Evolutionary conservation across 371 early-diverging fungal species (phyloP), one percentile per base, ranked within the genome.

Genomic region (Actinomucor elegans): DNA sequence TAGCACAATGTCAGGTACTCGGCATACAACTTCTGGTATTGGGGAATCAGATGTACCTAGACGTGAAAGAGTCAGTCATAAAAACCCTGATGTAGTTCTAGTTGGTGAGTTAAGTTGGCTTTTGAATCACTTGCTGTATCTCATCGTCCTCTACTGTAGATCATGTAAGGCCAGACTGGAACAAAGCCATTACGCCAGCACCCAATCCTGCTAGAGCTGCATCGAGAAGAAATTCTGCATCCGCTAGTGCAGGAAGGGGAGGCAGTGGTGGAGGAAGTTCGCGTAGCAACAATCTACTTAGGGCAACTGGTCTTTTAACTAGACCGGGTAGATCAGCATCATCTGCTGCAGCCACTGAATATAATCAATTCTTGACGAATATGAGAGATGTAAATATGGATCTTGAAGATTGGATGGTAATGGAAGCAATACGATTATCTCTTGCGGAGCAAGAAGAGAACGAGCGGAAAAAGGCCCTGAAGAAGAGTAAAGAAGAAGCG

Each of bases 391-490:
- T 85, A 80, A 91, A 82, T 55, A 86, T 80, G 53, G 93, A 94
- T 59, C 52, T 96, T 26, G 95, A 96, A 45, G 95, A 94, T 61
- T 67, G 91, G 67, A 87, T 96, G 94, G 72, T 96, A 0, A 87
- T 92, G 84, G 94, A 94, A 66, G 96, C 95, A 0, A 89, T 96
- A 42, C 71, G 94, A 20, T 71, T 78, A 46, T 88, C 89, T 44
- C 67, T 92, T 51, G 73, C 79, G 52, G 90, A 86, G 57, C 76
- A 81, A 57, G 81, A 86, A 42, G 80, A 80, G 28, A 56, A 62
- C 7, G 53, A 69, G 17, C 57, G 64, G 42, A 61, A 57, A 44
- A 45, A 57, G 23, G 49, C 33, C 1, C 9, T 53, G 11, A 47
- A 50, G 9, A 54, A 45, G 5, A 32, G 10, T 14, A 52, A 42